These are phyloP conservation scores for Teunomyces funiuensis DNA, from an alignment of 805 yeast species.

Conservation along the genomic window DNA sequence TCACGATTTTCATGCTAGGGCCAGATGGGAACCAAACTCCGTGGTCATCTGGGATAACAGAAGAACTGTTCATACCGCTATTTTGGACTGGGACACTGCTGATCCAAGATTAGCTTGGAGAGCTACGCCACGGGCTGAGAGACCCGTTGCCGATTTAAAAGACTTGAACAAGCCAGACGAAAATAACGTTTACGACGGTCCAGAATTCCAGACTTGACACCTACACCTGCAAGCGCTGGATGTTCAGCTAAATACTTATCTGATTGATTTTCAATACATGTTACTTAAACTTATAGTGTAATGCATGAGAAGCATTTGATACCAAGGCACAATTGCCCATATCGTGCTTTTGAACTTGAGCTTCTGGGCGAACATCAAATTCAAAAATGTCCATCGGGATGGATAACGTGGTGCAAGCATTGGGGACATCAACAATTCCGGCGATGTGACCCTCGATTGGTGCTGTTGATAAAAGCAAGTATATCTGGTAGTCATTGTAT, in stretches of 20 bases:
- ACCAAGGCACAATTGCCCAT: conserved; percentile 43
- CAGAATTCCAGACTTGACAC: neutral
- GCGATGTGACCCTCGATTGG: conserved; percentile 55
- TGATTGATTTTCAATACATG: conserved; percentile 1
- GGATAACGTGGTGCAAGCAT: conserved; percentile 52
- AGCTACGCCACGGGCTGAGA: conserved; percentile 71
- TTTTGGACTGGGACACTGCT: conserved; percentile 69
- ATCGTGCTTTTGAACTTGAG: conserved; percentile 22
- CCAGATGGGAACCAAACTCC: conserved; percentile 67
- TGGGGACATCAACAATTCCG: conserved; percentile 53
- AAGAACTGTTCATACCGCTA: conserved; percentile 65
- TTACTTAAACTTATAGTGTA: conserved; percentile 14
- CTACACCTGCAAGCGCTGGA: neutral
- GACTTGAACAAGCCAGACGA: conserved; percentile 33
- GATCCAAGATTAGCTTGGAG: conserved; percentile 71
- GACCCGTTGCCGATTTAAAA: conserved; percentile 52
- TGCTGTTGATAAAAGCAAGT: conserved; percentile 44
- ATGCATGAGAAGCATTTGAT: conserved; percentile 13
- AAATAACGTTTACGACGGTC: conserved; percentile 14
- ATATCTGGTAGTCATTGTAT: conserved; percentile 51
- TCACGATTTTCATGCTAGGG: conserved; percentile 66
- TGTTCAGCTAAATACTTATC: neutral
- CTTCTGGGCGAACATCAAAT: conserved; percentile 46
- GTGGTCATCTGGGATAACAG: conserved; percentile 83
- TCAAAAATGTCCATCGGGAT: conserved; percentile 53